Evolutionary conservation across 352 stramenopile species (phyloP).

Genomic region (Pythium oligandrum): DNA sequence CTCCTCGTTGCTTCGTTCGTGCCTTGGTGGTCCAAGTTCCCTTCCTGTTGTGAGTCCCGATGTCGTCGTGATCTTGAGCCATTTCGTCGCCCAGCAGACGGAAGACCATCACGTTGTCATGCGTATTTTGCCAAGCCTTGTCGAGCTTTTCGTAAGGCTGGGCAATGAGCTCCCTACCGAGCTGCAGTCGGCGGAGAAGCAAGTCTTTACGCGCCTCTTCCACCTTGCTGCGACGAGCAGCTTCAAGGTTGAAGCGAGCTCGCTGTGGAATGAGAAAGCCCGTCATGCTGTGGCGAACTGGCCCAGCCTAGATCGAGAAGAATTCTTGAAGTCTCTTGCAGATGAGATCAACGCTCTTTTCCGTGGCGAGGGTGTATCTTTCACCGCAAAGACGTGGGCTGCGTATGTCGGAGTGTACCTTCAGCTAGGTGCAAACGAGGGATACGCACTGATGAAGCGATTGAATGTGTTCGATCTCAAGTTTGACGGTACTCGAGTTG

Average conservation of each 20-base stretch:
- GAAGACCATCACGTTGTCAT: conserved; percentile 42
- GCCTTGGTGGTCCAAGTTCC: conserved; percentile 35
- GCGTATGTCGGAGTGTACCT: conserved; percentile 19
- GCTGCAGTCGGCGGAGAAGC: conserved; percentile 43
- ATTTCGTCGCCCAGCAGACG: conserved; percentile 50
- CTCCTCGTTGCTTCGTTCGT: conserved; percentile 39
- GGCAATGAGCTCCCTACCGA: conserved; percentile 31
- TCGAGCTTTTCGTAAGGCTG: conserved; percentile 53
- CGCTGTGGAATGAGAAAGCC: conserved; percentile 43
- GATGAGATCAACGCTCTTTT: conserved; percentile 38
- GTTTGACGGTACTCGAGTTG: conserved; percentile 37
- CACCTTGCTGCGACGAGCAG: conserved; percentile 47
- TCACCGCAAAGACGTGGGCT: conserved; percentile 17
- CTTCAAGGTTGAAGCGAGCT: conserved; percentile 40
- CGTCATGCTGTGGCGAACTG: conserved; percentile 33
- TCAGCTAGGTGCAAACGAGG: conserved; percentile 2
- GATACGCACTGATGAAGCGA: conserved; percentile 21
- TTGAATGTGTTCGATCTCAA: conserved; percentile 17
- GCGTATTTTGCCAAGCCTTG: conserved; percentile 54
- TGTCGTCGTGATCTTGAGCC: conserved; percentile 63
- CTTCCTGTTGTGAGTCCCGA: conserved; percentile 62
- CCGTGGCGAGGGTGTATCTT: not conserved
- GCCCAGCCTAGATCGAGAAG: conserved; percentile 23
- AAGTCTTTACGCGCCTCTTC: conserved; percentile 56
- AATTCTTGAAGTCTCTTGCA: conserved; percentile 46